Percentiles rank a stretch among this genome's conserved stretches.
Conservation (phyloP, 1,139 yeast species). For the Diutina scorzettiae region DNA sequence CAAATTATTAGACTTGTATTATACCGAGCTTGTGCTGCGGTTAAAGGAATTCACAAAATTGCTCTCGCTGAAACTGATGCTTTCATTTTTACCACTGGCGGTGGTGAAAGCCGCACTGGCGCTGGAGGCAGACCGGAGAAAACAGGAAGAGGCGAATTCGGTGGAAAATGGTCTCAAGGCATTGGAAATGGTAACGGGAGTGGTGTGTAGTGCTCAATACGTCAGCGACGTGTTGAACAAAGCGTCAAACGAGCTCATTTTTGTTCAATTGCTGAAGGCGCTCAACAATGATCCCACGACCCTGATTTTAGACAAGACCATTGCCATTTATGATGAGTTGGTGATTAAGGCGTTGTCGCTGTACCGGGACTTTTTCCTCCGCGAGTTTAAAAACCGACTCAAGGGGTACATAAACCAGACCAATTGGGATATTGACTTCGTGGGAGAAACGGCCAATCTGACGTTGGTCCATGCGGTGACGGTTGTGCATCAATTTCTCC, state of each 20-base stretch:
- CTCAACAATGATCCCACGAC: constrained; percentile 14
- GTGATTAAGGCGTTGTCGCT: constrained; percentile 25
- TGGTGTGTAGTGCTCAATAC: not conserved
- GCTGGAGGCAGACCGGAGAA: not conserved
- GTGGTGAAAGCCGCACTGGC: constrained; percentile 3
- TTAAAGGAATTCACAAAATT: constrained; percentile 35
- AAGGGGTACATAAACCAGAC: constrained; percentile 38
- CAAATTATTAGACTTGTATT: constrained; percentile 48
- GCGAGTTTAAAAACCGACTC: constrained; percentile 37
- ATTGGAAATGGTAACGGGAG: not conserved
- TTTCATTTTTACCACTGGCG: not conserved
- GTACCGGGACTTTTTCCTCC: constrained; percentile 33
- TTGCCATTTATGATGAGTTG: constrained; percentile 34
- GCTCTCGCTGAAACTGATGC: constrained; percentile 24
- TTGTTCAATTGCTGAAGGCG: constrained; percentile 48
- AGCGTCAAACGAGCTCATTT: constrained; percentile 37
- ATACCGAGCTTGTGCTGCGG: constrained; percentile 30
- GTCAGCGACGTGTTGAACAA: not conserved
- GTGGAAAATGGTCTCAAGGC: constrained; percentile 5
- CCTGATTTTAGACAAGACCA: constrained; percentile 44
- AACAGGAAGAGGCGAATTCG: constrained; percentile 1
- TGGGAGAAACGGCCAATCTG: constrained; percentile 13
- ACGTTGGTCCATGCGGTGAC: constrained; percentile 21
- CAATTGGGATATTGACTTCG: constrained; percentile 20
- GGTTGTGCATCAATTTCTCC: constrained; percentile 24